Conservation (phyloP, 768 basidiomycete species). For the Brasilioporus rufonigricans region DNA sequence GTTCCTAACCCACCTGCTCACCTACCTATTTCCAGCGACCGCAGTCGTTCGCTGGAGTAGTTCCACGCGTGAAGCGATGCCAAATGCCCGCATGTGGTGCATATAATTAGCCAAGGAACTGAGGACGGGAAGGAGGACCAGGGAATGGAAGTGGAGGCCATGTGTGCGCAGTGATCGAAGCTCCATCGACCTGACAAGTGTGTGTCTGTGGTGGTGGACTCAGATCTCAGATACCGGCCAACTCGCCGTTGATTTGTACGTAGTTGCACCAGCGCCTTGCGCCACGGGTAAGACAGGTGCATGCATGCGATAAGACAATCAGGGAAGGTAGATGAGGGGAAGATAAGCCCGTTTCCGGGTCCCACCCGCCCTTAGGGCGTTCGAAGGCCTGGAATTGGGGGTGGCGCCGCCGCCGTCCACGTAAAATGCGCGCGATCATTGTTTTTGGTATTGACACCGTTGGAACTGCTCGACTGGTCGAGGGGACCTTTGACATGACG, state of each 20-base stretch:
- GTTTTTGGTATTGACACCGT: background rate
- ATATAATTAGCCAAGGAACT: conserved; percentile 8
- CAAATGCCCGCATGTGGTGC: background rate
- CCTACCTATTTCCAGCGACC: conserved; percentile 13
- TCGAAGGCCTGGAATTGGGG: too few species aligned
- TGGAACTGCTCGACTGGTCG: background rate
- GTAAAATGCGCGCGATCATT: background rate
- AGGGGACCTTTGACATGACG: background rate
- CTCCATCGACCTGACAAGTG: background rate
- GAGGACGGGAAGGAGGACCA: background rate
- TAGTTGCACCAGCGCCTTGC: background rate
- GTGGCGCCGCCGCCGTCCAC: background rate
- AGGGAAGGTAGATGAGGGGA: background rate
- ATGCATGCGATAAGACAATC: background rate
- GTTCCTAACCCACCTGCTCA: background rate
- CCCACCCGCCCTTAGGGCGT: background rate
- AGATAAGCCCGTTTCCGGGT: background rate
- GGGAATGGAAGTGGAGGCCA: conserved; percentile 1
- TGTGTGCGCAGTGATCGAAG: conserved; percentile 7
- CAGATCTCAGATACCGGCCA: background rate
- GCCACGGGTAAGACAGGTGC: background rate
- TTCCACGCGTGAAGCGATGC: background rate
- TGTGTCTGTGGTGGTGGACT: background rate
- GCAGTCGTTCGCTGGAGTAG: background rate
- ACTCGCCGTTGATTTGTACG: background rate